Evolutionary conservation across 176 grass and related monocot species (phyloP), one percentile per base, ranked within the genome.

Genomic region (Eremochloa ophiuroides): DNA sequence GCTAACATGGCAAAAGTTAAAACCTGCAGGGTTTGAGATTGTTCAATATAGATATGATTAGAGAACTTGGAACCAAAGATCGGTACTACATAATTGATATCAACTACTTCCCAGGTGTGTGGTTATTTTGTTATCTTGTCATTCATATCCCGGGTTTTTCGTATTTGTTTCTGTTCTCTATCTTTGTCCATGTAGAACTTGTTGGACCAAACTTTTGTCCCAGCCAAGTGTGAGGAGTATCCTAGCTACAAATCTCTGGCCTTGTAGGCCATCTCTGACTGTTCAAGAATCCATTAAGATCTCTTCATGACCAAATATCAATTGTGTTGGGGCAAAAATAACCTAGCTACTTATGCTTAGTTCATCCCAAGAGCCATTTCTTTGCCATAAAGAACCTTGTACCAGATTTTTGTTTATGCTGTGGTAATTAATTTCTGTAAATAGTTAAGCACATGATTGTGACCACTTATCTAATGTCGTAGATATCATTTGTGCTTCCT

Each of bases 31-130:
- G 94, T 27, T 80, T 97, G 34, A 91, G 87, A 82, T 73, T 97
- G 83, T 97, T 97, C 83, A 97, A 94, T 73, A 79, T 97, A 68
- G 94, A 97, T 87, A 90, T 97, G 55, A 97, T 94, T 42, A 91
- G 94, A 72, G 89, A 97, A 65, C 89, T 91, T 84, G 94, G 91
- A n/a, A 88, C 84, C 59, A 91, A 74, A 75, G 91, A 94, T 74
- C 91, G 81, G 70, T 97, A 94, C 84, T 97, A 97, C 89, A 90
- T 97, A 86, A 94, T 97, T 83, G 94, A 97, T 80, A 94, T 97
- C 79, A 97, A 97, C 79, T 97, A 97, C 78, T 97, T 97, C 76
- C 94, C 94, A 83, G 94, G 94, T 84, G 87, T 69, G 62, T 74
- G 41, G 37, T n/a, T 77, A 62, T 71, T 37, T 56, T 69, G n/a